phyloP scores from a whole-genome alignment of 164 flowering plant species.

The Chimonanthus salicifolius region DNA sequence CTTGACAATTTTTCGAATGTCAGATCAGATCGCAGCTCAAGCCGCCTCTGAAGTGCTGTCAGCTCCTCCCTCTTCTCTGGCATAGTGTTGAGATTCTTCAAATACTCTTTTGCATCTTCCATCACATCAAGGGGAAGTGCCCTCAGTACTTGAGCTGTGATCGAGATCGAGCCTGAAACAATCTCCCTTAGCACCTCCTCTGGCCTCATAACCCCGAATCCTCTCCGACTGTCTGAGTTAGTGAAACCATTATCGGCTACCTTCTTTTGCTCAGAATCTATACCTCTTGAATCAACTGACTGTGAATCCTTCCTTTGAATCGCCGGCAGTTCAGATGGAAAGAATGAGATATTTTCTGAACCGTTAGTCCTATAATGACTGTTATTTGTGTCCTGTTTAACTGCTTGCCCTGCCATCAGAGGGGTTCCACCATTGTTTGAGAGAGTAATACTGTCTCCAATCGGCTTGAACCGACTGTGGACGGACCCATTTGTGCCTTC shows the following conservation, averaged over 20 bases:
- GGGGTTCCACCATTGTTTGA: slow-evolving; percentile 44
- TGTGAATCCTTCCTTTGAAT: slow-evolving; percentile 44
- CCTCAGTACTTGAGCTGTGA: slow-evolving; percentile 43
- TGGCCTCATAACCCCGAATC: slow-evolving; percentile 36
- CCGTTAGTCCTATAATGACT: slow-evolving; percentile 43
- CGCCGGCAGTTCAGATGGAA: slow-evolving; percentile 87
- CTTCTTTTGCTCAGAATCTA: slow-evolving; percentile 40
- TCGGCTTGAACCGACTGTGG: slow-evolving; percentile 83
- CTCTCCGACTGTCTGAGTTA: slow-evolving; percentile 31
- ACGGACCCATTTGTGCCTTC: slow-evolving; percentile 98
- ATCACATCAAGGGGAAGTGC: slow-evolving; percentile 59
- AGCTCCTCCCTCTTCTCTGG: slow-evolving; percentile 67
- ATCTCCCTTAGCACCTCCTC: slow-evolving; percentile 63
- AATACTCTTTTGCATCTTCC: slow-evolving; percentile 50
- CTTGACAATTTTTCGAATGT: slow-evolving; percentile 50
- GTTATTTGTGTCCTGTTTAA: slow-evolving; percentile 34
- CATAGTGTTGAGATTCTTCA: slow-evolving; percentile 39
- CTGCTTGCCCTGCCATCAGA: slow-evolving; percentile 11
- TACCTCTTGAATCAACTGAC: slow-evolving; percentile 56
- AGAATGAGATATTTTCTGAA: slow-evolving; percentile 64
- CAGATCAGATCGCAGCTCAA: slow-evolving; percentile 61
- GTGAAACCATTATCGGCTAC: slow-evolving; percentile 25
- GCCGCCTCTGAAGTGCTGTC: slow-evolving; percentile 36
- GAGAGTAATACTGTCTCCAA: slow-evolving; percentile 68
- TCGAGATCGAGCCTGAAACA: slow-evolving; percentile 54